Conservation (phyloP, 805 yeast species). For the Hanseniaspora thailandica region DNA sequence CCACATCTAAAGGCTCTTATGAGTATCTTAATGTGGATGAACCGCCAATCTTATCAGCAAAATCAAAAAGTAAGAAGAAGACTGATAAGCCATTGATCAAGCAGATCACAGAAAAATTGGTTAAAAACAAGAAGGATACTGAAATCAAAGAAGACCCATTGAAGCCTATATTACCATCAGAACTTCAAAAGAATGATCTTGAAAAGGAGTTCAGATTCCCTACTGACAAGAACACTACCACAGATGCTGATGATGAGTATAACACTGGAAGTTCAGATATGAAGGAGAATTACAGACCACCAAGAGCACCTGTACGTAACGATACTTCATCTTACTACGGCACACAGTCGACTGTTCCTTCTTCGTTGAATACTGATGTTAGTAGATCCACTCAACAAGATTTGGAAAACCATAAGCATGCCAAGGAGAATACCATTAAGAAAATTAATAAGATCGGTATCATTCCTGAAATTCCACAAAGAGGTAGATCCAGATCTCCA, state of each 20-base stretch:
- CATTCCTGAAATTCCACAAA: neutral
- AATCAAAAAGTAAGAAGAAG: neutral
- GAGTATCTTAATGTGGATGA: neutral
- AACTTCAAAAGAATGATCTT: neutral
- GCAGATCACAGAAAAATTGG: neutral
- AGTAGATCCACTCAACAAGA: neutral
- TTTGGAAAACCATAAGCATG: neutral
- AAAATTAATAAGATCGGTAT: neutral
- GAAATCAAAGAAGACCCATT: neutral
- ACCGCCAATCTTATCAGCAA: neutral
- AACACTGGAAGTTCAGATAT: neutral
- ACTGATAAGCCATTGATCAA: neutral
- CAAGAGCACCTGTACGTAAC: neutral
- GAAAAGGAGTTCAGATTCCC: neutral
- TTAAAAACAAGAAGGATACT: neutral
- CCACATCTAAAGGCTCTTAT: neutral
- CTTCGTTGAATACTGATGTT: neutral
- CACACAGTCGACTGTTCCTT: neutral
- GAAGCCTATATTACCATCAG: neutral
- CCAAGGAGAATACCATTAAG: neutral
- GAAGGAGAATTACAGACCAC: neutral
- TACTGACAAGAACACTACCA: neutral
- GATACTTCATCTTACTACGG: neutral
- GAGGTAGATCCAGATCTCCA: neutral
- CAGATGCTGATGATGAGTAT: neutral